Evolutionary conservation across 2,329 filamentous ascomycete genomes (phyloP), one percentile per base, ranked within the genome.

Genomic region (Fusarium scirpi): DNA sequence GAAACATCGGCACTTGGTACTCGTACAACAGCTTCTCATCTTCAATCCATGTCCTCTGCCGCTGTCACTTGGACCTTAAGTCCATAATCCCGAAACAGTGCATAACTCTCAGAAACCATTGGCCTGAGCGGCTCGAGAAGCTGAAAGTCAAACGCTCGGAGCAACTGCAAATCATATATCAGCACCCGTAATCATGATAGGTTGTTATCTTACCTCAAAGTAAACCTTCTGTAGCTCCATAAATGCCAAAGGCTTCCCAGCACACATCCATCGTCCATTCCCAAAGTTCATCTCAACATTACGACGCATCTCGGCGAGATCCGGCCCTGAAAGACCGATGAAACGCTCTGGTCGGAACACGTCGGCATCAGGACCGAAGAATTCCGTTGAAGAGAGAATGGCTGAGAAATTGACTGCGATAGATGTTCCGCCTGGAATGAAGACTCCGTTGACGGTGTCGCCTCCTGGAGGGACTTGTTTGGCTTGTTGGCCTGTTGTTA

Each of bases 241-340:
- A 11, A 62, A 40, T 1, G 59, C 59, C 11, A 62, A 5, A 2
- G 57, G 57, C 2, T 62, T 62, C 2, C 59, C 59, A 1, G 59
- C 59, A 9, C 59, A 62, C 57, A 62, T 62, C 46, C 45, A 62
- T 2, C 59, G 59, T 10, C 57, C 57, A 8, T 62, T 10, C 0
- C 59, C 59, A 41, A 54, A 62, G 6, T 45, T 62, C 24, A 62
- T 61, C 8, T 62, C 59, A 2, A 62, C 57, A 10, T 62, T 62
- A 1, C 57, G 57, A 2, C 59, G 59, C 45, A 62, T 62, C 3
- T 62, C 59, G 3, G 57, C 57, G 1, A 62, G 46, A 1, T 62
- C 30, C 0, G 20, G n/a, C 1, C 15, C 8, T 4, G 20, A 8
- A 1, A 62, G 57, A 1, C 46, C 57, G 2, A 46, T 22, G 6